Conservation (phyloP, 371 early-diverging fungal genomes). For the Blakeslea trispora region DNA sequence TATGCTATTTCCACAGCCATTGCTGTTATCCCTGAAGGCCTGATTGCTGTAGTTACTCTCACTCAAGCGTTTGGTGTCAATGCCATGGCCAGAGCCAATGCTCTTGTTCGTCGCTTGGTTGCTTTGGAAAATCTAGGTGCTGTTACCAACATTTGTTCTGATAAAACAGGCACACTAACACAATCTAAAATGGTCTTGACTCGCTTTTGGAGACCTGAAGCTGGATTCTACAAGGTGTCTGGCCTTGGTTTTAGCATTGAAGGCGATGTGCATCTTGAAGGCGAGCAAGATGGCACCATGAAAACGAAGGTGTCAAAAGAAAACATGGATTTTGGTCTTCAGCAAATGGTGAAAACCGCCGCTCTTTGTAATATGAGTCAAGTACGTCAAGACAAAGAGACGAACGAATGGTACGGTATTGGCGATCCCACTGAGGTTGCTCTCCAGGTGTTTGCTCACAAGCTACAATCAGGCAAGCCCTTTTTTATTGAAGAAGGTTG, state of each 20-base stretch:
- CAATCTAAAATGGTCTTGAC: conserved; percentile 85
- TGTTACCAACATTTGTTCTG: conserved; percentile 87
- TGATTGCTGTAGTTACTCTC: conserved; percentile 84
- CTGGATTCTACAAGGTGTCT: conserved; percentile 58
- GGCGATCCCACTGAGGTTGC: conserved; percentile 86
- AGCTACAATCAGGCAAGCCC: conserved; percentile 66
- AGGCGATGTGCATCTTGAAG: conserved; percentile 28
- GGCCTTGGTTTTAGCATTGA: conserved; percentile 55
- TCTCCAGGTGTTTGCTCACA: conserved; percentile 73
- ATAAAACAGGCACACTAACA: conserved; percentile 91
- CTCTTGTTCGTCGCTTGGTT: conserved; percentile 84
- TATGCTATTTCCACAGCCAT: conserved; percentile 72
- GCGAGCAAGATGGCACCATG: conserved; percentile 38
- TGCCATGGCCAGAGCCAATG: conserved; percentile 80
- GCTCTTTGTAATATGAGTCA: conserved; percentile 76
- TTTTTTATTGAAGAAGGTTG: conserved; percentile 53
- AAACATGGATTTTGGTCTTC: conserved; percentile 33
- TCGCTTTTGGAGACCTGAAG: conserved; percentile 67
- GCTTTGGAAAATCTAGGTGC: conserved; percentile 89
- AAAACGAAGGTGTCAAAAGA: conserved; percentile 24
- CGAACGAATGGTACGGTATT: conserved; percentile 65
- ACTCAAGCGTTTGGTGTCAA: conserved; percentile 90
- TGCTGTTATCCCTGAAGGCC: conserved; percentile 90
- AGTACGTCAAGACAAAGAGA: conserved; percentile 56
- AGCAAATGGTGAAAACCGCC: conserved; percentile 46